Conservation (phyloP, 1,284 basidiomycete genomes). For the Pseudozyma hubeiensis region DNA sequence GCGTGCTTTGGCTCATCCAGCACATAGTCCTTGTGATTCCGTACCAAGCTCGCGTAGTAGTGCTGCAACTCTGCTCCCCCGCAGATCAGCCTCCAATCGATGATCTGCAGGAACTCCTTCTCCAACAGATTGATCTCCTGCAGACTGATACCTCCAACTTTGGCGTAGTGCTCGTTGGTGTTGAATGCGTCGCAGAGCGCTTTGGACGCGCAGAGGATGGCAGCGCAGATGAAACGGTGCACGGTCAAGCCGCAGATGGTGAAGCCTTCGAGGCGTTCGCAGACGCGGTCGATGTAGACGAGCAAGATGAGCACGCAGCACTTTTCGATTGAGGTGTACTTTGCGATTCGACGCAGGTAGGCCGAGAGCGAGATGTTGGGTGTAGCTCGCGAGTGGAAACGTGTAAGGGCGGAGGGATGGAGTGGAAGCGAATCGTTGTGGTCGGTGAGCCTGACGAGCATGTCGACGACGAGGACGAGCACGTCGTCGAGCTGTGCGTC, state of each 20-base stretch:
- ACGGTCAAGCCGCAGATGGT: conserved; percentile 68
- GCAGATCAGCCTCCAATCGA: conserved; percentile 66
- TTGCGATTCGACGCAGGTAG: conserved; percentile 66
- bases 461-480: conserved; percentile 63
- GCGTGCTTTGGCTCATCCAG: conserved; percentile 14
- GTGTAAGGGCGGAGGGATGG: conserved; percentile 64
- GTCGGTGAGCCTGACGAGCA: conserved; percentile 63
- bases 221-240: conserved; percentile 67
- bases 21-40: conserved; percentile 49
- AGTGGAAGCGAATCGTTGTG: conserved; percentile 67
- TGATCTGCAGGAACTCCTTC: conserved; percentile 66
- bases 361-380: conserved; percentile 63
- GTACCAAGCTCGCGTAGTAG: conserved; percentile 65
- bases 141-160: conserved; percentile 66
- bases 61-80: conserved; percentile 61
- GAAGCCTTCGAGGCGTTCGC: conserved; percentile 64
- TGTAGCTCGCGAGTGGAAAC: conserved; percentile 67
- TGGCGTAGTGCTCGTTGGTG: conserved; percentile 67
- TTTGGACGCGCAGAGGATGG: conserved; percentile 66
- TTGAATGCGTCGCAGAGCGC: conserved; percentile 68
- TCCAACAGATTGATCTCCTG: conserved; percentile 68
- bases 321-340: conserved; percentile 67
- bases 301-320: conserved; percentile 65
- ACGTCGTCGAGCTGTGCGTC: conserved; percentile 65
- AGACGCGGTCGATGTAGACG: conserved; percentile 68